Evolutionary conservation across 441 rosid genomes (phyloP).

Genomic region (Arabidopsis lyrata): DNA sequence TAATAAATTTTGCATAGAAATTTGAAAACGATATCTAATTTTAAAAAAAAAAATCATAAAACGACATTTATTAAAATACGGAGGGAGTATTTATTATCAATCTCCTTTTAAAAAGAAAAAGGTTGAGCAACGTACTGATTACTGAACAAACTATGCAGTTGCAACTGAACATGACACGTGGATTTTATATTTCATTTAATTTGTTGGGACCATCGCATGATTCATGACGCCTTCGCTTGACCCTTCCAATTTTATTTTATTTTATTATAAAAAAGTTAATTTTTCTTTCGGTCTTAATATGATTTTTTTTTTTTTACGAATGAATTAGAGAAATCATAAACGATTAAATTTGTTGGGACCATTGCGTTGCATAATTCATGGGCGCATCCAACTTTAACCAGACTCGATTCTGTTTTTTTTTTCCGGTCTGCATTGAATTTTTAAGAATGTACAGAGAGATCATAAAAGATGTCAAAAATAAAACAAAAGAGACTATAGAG

Average conservation of each 20-base stretch:
- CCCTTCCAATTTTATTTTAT: not conserved
- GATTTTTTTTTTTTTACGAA: too few relatives aligned
- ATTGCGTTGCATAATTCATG: not conserved
- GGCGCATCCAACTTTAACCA: not conserved
- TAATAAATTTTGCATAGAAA: too few relatives aligned
- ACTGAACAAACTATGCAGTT: slow-evolving; percentile 47
- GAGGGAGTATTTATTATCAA: too few relatives aligned
- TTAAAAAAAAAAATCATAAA: too few relatives aligned
- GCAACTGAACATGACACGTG: slow-evolving; percentile 42
- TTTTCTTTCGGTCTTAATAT: not conserved
- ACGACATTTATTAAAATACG: too few relatives aligned
- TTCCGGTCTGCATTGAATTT: not conserved
- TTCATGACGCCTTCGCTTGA: slow-evolving; percentile 16
- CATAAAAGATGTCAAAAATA: not conserved
- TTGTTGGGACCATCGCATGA: slow-evolving; percentile 41
- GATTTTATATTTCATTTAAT: not conserved
- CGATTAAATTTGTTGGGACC: not conserved
- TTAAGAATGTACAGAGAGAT: slow-evolving; percentile 7
- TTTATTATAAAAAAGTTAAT: not conserved
- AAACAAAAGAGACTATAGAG: not conserved
- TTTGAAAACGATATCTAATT: too few relatives aligned
- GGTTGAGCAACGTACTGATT: slow-evolving; percentile 36
- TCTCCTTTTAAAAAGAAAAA: not conserved
- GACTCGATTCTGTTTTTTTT: too few relatives aligned
- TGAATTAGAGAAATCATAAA: too few relatives aligned